Conservation (phyloP, 352 stramenopile genomes). For the Pythium aristosporum region DNA sequence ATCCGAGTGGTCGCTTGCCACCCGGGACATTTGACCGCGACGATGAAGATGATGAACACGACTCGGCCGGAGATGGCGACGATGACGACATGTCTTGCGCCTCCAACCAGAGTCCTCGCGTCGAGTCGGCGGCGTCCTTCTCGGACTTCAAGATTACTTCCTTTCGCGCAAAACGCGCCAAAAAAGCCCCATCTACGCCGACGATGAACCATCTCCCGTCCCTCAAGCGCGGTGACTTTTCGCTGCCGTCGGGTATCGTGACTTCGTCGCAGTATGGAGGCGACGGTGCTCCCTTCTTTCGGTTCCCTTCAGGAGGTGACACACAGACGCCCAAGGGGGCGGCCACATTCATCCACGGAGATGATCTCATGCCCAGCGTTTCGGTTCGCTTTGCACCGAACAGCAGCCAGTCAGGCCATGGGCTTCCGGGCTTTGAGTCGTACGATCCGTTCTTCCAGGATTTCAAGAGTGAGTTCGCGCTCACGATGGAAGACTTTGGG, state of each 20-base stretch:
- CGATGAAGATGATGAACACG: constrained; percentile 38
- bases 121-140: constrained; percentile 27
- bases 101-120: constrained; percentile 38
- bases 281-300: constrained; percentile 10
- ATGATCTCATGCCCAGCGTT: constrained; percentile 28
- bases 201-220: constrained; percentile 12
- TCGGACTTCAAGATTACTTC: constrained; percentile 36
- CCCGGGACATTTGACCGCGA: constrained; percentile 28
- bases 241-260: constrained; percentile 23
- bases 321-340: constrained; percentile 6
- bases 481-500: constrained; percentile 48
- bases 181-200: constrained; percentile 16
- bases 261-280: constrained; percentile 3
- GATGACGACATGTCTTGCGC: constrained; percentile 32
- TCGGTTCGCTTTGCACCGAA: constrained; percentile 28
- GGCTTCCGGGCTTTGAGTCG: constrained; percentile 32
- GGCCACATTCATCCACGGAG: constrained; percentile 3
- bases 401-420: background rate
- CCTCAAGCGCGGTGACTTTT: constrained; percentile 26
- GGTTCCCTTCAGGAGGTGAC: constrained; percentile 14
- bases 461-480: constrained; percentile 40
- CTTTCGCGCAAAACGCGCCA: constrained; percentile 26
- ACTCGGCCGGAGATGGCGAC: constrained; percentile 30
- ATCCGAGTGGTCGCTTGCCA: constrained; percentile 53
- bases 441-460: constrained; percentile 48